A percentile compares a stretch with the other conserved stretches of the same genome.
phyloP scores from a whole-genome alignment of 495 filamentous ascomycete species.

The Parmelia sp. region DNA sequence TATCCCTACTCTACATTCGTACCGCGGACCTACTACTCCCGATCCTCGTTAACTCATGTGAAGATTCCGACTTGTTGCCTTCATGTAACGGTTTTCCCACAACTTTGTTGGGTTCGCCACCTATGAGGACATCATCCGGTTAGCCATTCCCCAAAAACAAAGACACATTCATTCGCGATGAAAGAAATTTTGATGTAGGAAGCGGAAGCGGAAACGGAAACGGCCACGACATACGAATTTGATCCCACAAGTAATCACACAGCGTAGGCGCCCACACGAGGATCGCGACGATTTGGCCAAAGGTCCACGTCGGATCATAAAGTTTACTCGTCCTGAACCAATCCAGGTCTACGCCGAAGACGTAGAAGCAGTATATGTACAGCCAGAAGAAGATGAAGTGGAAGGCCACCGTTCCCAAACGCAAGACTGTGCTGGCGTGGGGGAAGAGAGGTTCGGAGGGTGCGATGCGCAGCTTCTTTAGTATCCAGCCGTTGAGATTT shows the following conservation, averaged over 20 bases:
- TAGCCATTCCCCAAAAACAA: not conserved
- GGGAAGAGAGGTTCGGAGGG: not conserved
- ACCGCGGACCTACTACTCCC: too few species aligned
- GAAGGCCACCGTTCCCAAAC: not conserved
- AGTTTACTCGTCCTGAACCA: not conserved
- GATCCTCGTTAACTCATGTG: too few species aligned
- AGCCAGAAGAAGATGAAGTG: not conserved
- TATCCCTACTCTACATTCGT: too few species aligned
- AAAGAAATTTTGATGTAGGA: not conserved
- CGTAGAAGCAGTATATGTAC: not conserved
- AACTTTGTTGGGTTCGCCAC: too few species aligned
- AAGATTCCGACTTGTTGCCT: too few species aligned
- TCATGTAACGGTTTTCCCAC: too few species aligned
- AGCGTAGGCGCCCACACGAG: not conserved
- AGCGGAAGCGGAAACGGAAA: not conserved
- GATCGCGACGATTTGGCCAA: not conserved
- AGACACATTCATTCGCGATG: not conserved
- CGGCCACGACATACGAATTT: not conserved
- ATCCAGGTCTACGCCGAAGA: not conserved
- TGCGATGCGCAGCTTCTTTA: not conserved
- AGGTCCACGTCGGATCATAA: not conserved
- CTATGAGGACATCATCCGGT: too few species aligned
- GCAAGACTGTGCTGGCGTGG: not conserved
- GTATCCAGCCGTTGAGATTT: not conserved
- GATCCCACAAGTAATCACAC: not conserved